Evolutionary conservation across 768 basidiomycete genomes (phyloP), one percentile per base, ranked within the genome.

Genomic region (Leccinum subgranulosum): DNA sequence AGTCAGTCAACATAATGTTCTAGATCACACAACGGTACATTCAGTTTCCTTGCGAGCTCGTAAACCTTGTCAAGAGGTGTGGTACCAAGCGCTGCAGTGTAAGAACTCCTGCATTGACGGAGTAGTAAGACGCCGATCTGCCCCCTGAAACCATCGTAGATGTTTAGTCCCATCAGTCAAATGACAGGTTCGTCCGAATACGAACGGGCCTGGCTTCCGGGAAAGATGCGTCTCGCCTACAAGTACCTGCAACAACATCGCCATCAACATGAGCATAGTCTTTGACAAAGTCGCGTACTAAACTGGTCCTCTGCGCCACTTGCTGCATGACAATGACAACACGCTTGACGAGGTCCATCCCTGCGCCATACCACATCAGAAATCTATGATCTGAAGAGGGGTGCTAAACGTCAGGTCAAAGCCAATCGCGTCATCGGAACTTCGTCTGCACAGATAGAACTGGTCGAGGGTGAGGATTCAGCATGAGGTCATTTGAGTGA

Each of bases 341-440:
- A 25, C 73, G 71, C 55, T 77, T 77, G 27, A 75, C 68, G 31
- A 67, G 74, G 39, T 76, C 29, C 75, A 0, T 31, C 31, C 11
- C 73, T 14, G 65, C 64, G 23, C 75, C 76, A 29, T 23, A n/a
- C 3, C 25, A 28, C 12, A 31, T 75, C 39, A 60, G 17, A 54
- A 52, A 48, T 68, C 41, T 15, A 15, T 34, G 14, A 34, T 39
- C 17, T 39, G 36, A 39, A 39, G 27, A 60, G 31, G 23, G 14
- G 28, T 21, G 8, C n/a, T 21, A 3, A n/a, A 73, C 66, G 4
- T 67, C 60, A 23, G 2, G 23, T 23, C 60, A 73, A 64, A 75
- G 23, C 74, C 74, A 49, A 78, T 56, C 7, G 71, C 77, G 15
- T 77, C 76, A 77, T 79, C 39, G 64, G 64, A 17, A 71, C 73